These are phyloP conservation scores for Phyllosticta citribraziliensis DNA, from an alignment of 2,329 filamentous ascomycete genomes.

Conservation along the genomic window DNA sequence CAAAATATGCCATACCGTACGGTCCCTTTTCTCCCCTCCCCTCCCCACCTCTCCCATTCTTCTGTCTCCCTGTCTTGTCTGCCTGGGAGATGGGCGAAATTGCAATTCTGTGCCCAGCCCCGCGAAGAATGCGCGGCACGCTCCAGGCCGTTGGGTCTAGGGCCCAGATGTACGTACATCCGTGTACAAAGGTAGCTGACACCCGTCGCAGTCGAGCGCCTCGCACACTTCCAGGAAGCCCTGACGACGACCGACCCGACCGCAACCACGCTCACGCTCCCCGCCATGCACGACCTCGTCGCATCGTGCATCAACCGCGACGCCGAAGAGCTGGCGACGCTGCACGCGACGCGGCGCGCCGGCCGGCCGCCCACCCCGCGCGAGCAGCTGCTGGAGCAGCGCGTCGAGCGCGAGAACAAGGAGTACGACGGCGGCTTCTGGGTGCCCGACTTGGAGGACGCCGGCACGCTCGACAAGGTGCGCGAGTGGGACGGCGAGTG, in stretches of 20 bases:
- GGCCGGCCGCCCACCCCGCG: conserved; percentile 69
- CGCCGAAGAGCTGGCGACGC: conserved; percentile 57
- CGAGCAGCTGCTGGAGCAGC: conserved; percentile 68
- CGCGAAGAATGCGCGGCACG: too few relatives aligned
- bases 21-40: conserved; percentile 16
- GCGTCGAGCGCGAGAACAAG: conserved; percentile 59
- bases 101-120: too few relatives aligned
- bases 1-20: conserved; percentile 64
- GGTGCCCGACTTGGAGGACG: conserved; percentile 68
- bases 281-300: conserved; percentile 46
- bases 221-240: conserved; percentile 60
- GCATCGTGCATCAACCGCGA: conserved; percentile 47
- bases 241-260: conserved; percentile 46
- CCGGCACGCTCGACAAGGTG: conserved; percentile 55
- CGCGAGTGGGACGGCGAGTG: conserved; percentile 74
- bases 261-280: conserved; percentile 31
- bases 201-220: conserved; percentile 48
- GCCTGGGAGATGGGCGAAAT: too few relatives aligned
- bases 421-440: conserved; percentile 80
- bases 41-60: neutral
- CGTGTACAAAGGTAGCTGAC: conserved; percentile 5
- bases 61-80: neutral
- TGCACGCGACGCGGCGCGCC: conserved; percentile 62
- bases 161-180: neutral
- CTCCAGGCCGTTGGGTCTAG: too few relatives aligned